Base-by-base conservation (phyloP, 2,329 filamentous ascomycete species). In the Zelopaecilomyces penicillatus region DNA sequence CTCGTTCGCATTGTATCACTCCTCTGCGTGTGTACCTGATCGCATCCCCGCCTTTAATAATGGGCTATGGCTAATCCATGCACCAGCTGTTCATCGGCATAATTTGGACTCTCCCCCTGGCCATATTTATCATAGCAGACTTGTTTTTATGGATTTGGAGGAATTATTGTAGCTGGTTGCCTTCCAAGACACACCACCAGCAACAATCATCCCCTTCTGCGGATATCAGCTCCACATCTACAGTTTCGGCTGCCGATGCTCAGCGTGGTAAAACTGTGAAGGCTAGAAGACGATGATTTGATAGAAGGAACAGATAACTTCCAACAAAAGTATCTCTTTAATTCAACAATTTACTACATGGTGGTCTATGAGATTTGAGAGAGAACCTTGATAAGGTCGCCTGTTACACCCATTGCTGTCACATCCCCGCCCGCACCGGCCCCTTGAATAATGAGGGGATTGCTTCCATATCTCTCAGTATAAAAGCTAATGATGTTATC, bases 401-500 rank as follows among this genome's bases (percentile, higher is more conserved):
- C 82, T n/a, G 88, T 89, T 39, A 98, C 91, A 48, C 93, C 93
- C 91, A 97, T 97, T 29, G 93, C 93, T 31, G 93, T 98, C 43
- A 97, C 89, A 37, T 96, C 90, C 52, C 87, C 90, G 56, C 93
- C 93, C 28, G 93, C 93, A 49, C 90, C 93, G 32, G 88, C 89
- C 48, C 93, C 93, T 70, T 97, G 91, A 51, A 98, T 80, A 61
- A 96, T 95, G 51, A 98, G 73, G 37, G 93, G 90, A 66, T 91
- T 94, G 61, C 74, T 77, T 47, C 89, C 89, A 62, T 98, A 98
- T 57, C 93, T 78, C 74, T 94, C 85, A 5, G 93, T 98, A 69
- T 96, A 95, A 74, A 98, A 96, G 73, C 84, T 95, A 62, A 98
- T 95, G 63, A 98, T 95, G 72, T 98, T 98, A 64, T 97, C 93